Evolutionary conservation across 257 asterid genomes (phyloP).

Genomic region (Solanum arcanum): DNA sequence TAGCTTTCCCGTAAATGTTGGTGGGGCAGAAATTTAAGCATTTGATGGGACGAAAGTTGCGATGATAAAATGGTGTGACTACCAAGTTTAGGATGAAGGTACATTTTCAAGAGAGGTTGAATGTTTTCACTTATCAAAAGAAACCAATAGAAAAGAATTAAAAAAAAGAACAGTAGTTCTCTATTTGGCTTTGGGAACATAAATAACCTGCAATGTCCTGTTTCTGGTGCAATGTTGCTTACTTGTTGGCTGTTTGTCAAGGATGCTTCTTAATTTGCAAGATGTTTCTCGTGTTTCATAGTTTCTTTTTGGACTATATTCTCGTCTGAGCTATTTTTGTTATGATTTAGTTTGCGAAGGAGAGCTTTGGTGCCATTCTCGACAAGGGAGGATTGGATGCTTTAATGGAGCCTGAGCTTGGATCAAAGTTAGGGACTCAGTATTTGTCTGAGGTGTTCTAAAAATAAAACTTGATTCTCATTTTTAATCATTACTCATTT

Average conservation of each 20-base stretch:
- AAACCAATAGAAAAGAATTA: not conserved
- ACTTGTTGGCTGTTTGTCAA: not conserved
- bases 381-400: slow-evolving; percentile 99
- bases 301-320: not conserved
- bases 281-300: not conserved
- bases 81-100: not conserved
- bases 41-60: not conserved
- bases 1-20: not conserved
- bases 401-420: slow-evolving; percentile 90
- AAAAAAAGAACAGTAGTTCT: not conserved
- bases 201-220: not conserved
- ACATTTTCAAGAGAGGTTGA: not conserved
- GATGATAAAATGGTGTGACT: not conserved
- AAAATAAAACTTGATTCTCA: slow-evolving; percentile 3
- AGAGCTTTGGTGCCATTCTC: slow-evolving; percentile 52
- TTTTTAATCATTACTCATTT: not conserved
- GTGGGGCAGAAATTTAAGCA: not conserved
- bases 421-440: slow-evolving; percentile 55
- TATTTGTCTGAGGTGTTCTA: slow-evolving; percentile 72
- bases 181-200: not conserved
- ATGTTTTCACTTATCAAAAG: not conserved
- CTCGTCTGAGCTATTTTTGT: not conserved
- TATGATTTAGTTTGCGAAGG: slow-evolving; percentile 48
- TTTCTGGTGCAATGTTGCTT: not conserved
- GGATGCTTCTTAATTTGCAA: not conserved